A percentile compares a stretch with the other conserved stretches of the same genome.
Evolutionary conservation across 352 stramenopile species (phyloP).

Genomic region (Globisporangium perplexum): DNA sequence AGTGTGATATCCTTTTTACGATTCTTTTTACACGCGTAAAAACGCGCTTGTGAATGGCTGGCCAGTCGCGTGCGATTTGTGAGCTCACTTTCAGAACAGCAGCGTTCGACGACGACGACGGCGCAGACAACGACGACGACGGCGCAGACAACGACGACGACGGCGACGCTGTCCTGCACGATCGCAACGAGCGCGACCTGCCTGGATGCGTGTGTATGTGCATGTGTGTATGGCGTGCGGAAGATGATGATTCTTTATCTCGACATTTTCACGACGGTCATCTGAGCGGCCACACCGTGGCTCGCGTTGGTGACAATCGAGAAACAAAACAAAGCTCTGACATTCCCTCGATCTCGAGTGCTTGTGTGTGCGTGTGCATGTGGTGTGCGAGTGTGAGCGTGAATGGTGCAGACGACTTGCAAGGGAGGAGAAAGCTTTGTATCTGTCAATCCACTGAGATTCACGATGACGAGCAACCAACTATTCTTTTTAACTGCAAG

Average conservation of each 20-base stretch:
- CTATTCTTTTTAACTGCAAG: constrained; percentile 88
- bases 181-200: no score
- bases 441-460: constrained; percentile 81
- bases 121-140: background rate
- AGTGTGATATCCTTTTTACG: background rate
- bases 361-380: constrained; percentile 7
- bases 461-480: constrained; percentile 67
- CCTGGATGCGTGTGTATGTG: constrained; percentile 4
- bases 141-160: background rate
- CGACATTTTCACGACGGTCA: constrained; percentile 89
- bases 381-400: constrained; percentile 6
- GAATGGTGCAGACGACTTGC: constrained; percentile 12
- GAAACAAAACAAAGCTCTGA: constrained; percentile 80
- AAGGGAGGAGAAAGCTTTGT: constrained; percentile 64
- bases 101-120: no score
- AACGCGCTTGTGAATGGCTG: background rate
- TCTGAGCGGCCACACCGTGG: constrained; percentile 52
- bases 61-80: background rate
- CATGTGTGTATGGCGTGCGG: constrained; percentile 20
- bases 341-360: constrained; percentile 33
- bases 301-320: constrained; percentile 79
- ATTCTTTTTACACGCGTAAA: background rate
- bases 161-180: no score
- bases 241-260: constrained; percentile 87
- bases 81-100: background rate